Evolutionary conservation across 2,329 filamentous ascomycete genomes (phyloP), one percentile per base, ranked within the genome.

Genomic region (Stagonosporopsis tanaceti): DNA sequence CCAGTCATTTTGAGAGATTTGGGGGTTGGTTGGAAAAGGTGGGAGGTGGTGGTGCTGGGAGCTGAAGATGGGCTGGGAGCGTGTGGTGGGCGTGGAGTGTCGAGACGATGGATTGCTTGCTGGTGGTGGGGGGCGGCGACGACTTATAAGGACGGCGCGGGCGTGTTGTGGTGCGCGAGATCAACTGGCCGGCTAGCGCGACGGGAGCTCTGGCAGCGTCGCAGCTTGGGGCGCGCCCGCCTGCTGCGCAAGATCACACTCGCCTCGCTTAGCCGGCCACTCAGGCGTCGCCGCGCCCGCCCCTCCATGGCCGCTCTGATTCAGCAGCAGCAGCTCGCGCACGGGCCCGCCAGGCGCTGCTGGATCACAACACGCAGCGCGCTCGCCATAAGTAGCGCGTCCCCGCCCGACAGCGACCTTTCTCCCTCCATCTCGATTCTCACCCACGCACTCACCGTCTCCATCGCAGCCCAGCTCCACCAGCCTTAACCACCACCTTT

Each of bases 1-100:
- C 94, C 94, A 92, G 95, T 96, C 95, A 99, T 99, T 91, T 92
- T 97, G 89, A 87, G 78, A 67, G 79, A 73, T 76, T 79, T 76
- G 73, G 70, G 64, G 61, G 53, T 58, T 27, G 35, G 66, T 61
- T 65, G 66, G 66, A 63, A 70, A 71, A 68, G 65, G 71, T 64
- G 62, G 63, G 60, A 61, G 54, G 28, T 55, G 50, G 55, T 57
- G 56, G 60, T 50, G 57, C 38, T 46, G 62, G 54, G 42, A 52
- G 62, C 47, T 42, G 54, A 48, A 38, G 54, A 54, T 50, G 61
- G 65, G 59, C 44, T 60, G 62, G 64, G 67, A 52, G 64, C 50
- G 62, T 64, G 71, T 69, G 67, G 66, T 64, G 60, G 66, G 64
- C 67, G 69, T 67, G 65, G 66, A 66, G 66, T 62, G 71, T 72